A percentile compares a stretch with the other conserved stretches of the same genome.
These are phyloP conservation scores for Paraphoma sp. DNA, from an alignment of 2,329 filamentous ascomycete species.

Conservation along the genomic window DNA sequence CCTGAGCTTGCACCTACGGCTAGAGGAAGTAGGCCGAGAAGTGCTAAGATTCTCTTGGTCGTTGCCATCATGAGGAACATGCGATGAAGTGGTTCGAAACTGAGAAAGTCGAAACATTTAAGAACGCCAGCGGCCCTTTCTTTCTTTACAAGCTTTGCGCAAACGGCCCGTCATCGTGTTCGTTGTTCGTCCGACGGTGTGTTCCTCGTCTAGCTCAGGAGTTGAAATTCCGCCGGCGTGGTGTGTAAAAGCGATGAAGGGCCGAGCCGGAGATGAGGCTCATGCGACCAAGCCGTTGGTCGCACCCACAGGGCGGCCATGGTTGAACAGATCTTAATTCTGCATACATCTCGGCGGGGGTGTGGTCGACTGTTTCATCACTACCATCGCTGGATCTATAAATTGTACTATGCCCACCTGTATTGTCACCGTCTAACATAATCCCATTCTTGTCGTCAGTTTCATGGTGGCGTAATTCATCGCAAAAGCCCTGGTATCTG, in stretches of 20 bases:
- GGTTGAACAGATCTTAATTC: no score
- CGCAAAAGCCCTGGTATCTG: background rate
- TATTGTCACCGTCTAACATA: slow-evolving; percentile 2
- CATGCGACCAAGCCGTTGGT: background rate
- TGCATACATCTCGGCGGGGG: no score
- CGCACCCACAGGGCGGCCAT: no score
- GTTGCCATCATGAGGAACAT: background rate
- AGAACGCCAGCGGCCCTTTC: no score
- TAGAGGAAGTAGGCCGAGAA: background rate
- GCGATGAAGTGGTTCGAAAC: background rate
- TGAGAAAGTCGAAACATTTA: no score
- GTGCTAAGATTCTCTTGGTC: background rate
- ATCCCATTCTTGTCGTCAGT: slow-evolving; percentile 1
- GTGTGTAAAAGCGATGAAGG: background rate
- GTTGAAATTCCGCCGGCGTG: background rate
- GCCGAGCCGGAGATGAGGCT: background rate
- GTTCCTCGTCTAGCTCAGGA: no score
- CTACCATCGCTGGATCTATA: no score
- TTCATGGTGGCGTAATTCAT: background rate
- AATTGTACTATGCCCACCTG: background rate
- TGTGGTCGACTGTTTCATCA: no score
- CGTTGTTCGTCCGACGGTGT: no score
- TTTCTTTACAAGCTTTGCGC: no score
- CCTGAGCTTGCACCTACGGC: slow-evolving; percentile 18
- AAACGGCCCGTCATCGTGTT: no score